Evolutionary conservation across 257 asterid genomes (phyloP), one percentile per base, ranked within the genome.

Genomic region (Solanum acaule): DNA sequence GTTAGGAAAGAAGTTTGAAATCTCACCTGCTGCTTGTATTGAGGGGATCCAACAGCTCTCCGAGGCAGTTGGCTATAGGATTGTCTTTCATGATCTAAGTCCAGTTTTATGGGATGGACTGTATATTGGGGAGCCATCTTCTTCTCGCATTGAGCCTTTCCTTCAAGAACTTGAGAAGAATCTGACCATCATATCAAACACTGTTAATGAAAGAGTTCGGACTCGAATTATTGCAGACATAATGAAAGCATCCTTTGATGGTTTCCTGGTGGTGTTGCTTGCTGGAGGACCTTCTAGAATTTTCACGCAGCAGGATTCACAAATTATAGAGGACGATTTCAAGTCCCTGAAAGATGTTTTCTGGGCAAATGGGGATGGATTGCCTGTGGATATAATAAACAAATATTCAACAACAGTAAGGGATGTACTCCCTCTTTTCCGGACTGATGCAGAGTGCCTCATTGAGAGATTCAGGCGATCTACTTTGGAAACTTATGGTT

Each of bases 361-460:
- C 93, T 96, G 92, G 94, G 99, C 99, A 29, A 92, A 97, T 46
- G 99, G 99, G 20, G 99, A 96, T 83, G 98, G 99, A 78, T 91
- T 97, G 90, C 95, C 99, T 4, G 89, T 89, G 31, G 98, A 96
- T 82, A 89, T 95, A 71, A 94, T 96, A 15, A 92, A 94, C 56
- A 96, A 96, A 86, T 94, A 94, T 63, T 95, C 98, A n/a, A 83
- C 94, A 22, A 90, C 95, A 0, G 97, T 88, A 2, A 91, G 97
- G 84, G 98, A 94, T 10, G 92, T 96, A 65, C 91, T 97, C 86
- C 98, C 99, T 2, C 97, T 97, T 25, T 90, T 95, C 86, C 88
- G 93, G 88, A 83, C 94, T 20, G 99, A 96, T 61, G 92, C 98
- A 15, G 99, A 95, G 79, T 91, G 90, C 89, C 92, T 97, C 56